Conservation (phyloP, 139 green algal genomes). For the Chlorella vulgaris region DNA sequence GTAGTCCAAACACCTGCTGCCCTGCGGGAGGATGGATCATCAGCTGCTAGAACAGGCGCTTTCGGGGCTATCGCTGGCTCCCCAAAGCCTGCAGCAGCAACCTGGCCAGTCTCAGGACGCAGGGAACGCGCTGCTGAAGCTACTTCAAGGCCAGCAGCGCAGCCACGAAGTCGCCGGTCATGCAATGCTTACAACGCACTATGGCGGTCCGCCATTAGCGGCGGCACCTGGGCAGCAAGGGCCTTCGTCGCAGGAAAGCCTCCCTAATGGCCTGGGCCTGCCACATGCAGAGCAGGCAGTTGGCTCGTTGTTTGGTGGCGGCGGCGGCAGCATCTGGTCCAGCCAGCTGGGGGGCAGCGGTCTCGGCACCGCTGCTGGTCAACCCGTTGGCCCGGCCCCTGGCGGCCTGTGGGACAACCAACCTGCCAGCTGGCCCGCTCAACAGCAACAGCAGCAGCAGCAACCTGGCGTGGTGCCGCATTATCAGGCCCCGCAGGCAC, state of each 20-base stretch:
- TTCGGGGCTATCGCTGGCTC: background rate
- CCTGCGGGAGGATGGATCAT: background rate
- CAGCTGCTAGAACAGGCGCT: background rate
- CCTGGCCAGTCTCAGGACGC: background rate
- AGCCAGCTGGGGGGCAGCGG: background rate
- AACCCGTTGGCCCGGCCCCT: background rate
- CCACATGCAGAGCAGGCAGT: conserved; percentile 16
- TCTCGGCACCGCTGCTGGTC: too few species aligned
- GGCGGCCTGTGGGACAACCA: background rate
- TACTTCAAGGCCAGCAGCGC: conserved; percentile 4
- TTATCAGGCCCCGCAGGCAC: background rate
- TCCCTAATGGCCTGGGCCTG: background rate
- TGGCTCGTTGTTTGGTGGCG: conserved; percentile 13
- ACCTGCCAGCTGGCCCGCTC: background rate
- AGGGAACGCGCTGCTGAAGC: conserved; percentile 6
- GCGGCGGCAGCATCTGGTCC: conserved; percentile 27
- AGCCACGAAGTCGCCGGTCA: background rate
- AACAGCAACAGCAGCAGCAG: conserved; percentile 37
- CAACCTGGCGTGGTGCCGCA: conserved; percentile 14
- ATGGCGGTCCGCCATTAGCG: background rate
- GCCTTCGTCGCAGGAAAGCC: conserved; percentile 2
- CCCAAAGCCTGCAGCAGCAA: background rate
- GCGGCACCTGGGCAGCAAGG: background rate
- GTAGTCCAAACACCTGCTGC: background rate
- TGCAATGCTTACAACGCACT: background rate